Evolutionary conservation across 345 rosid species (phyloP), one percentile per base, ranked within the genome.

Genomic region (Hibiscus mutabilis): DNA sequence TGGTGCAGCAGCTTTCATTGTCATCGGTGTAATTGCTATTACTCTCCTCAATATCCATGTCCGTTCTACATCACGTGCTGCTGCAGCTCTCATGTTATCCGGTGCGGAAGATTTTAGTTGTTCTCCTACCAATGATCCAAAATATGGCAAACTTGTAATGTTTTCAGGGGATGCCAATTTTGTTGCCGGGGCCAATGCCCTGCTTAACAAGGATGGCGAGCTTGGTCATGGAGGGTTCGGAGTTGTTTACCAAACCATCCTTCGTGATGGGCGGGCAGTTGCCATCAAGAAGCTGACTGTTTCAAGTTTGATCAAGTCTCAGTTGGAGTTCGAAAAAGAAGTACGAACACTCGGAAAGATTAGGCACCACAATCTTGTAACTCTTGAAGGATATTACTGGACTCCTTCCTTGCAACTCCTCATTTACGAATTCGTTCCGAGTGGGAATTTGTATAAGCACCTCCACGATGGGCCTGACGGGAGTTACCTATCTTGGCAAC

Each of bases 181-280:
- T 77, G 87, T 80, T 42, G 81, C 87, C 1, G 96, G 97, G 27
- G 87, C 93, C 2, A 86, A 89, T 64, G 96, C 89, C 0, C 78
- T 95, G 83, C 98, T 95, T 47, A 92, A 87, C 81, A 92, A 95
- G 89, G 98, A 95, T 73, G 85, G 96, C 4, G 98, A 92, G 76
- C 80, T 95, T 10, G 99, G 99, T 2, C 96, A 91, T 31, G 99
- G 99, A 5, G 99, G 98, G 21, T 95, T 95, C 44, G 99, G 97
- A 56, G 94, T 93, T 35, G 99, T 95, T 63, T 95, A 95, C 73
- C 86, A 62, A 63, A 88, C 99, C n/a, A 73, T 77, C 58, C 90
- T 95, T 52, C 82, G 81, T 9, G 97, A 90, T 74, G 92, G 97
- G 97, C 29, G 85, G 73, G 77, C 92, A 0, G 92, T 95, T 70